Evolutionary conservation across 2,329 filamentous ascomycete genomes (phyloP).

Genomic region (Orbilia blumenaviensis): DNA sequence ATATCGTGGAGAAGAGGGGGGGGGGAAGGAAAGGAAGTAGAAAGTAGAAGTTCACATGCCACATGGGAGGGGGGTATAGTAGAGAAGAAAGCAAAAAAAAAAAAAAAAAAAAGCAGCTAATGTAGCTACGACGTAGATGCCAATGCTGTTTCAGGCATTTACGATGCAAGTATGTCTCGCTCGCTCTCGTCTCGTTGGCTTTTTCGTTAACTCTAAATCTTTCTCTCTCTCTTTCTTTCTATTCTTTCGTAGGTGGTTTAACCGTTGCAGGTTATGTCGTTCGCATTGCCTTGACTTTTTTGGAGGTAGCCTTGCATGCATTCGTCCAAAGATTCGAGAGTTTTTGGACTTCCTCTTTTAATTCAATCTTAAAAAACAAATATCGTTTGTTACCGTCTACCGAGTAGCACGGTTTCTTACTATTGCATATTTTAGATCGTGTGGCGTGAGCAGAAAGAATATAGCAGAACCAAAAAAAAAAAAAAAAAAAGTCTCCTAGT

Average conservation of each 20-base stretch:
- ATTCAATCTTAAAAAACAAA: too few relatives aligned
- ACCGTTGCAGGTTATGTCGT: not conserved
- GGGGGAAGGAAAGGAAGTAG: too few relatives aligned
- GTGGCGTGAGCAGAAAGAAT: not conserved
- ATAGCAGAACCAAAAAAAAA: not conserved
- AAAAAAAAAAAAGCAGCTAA: not conserved
- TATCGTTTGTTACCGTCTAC: not conserved
- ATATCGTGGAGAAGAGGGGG: not conserved
- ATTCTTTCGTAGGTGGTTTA: not conserved
- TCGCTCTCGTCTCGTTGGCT: conserved; percentile 29
- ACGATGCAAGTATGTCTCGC: conserved; percentile 22
- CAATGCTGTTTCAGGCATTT: conserved; percentile 16
- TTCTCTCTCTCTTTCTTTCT: not conserved
- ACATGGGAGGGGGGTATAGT: conserved; percentile 25
- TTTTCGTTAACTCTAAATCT: conserved; percentile 32
- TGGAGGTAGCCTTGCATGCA: conserved; percentile 43
- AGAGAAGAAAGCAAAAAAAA: not conserved
- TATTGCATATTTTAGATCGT: conserved; percentile 22
- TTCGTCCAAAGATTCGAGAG: conserved; percentile 48
- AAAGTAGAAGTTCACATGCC: conserved; percentile 53
- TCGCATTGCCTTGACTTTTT: conserved; percentile 46
- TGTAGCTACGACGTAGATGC: conserved; percentile 1
- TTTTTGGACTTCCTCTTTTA: conserved; percentile 6
- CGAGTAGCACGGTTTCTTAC: not conserved
- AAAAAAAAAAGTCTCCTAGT: conserved; percentile 36